Conservation (phyloP, 148 eudicot genomes). For the Salicornia ramosissima region DNA sequence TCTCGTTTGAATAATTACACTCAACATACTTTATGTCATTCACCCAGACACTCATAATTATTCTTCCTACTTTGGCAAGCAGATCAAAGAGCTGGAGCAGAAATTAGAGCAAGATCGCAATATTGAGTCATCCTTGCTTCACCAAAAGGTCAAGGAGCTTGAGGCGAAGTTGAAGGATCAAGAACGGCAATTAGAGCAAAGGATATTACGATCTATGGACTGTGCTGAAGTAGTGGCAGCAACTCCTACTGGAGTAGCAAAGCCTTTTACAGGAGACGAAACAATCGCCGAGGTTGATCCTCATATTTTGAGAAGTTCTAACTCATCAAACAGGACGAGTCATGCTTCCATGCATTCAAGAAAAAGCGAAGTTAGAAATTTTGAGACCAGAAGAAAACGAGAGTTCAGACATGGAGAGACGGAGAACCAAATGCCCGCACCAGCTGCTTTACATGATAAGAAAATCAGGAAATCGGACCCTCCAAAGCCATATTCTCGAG, state of each 20-base stretch:
- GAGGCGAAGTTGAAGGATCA: slow-evolving; percentile 62
- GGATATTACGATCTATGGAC: slow-evolving; percentile 25
- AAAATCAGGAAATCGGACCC: slow-evolving; percentile 73
- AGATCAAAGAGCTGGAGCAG: slow-evolving; percentile 69
- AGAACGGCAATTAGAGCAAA: slow-evolving; percentile 36
- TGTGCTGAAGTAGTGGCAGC: slow-evolving; percentile 30
- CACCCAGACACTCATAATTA: neutral
- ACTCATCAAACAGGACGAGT: slow-evolving; percentile 50
- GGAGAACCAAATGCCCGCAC: slow-evolving; percentile 45
- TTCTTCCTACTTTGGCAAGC: slow-evolving; percentile 17
- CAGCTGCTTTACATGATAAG: slow-evolving; percentile 37
- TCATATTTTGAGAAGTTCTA: slow-evolving; percentile 54
- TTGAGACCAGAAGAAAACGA: slow-evolving; percentile 51
- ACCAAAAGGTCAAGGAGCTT: slow-evolving; percentile 76
- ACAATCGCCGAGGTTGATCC: slow-evolving; percentile 40
- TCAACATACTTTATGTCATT: neutral
- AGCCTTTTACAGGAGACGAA: slow-evolving; percentile 36
- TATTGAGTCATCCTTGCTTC: slow-evolving; percentile 43
- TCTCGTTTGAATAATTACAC: neutral
- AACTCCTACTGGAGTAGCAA: slow-evolving; percentile 45
- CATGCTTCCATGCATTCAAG: slow-evolving; percentile 43
- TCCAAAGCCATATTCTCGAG: slow-evolving; percentile 42
- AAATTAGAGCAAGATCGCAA: slow-evolving; percentile 47
- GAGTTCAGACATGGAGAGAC: slow-evolving; percentile 60
- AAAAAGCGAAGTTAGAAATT: slow-evolving; percentile 34